phyloP scores from a whole-genome alignment of 495 filamentous ascomycete genomes.

The Podospora comata region DNA sequence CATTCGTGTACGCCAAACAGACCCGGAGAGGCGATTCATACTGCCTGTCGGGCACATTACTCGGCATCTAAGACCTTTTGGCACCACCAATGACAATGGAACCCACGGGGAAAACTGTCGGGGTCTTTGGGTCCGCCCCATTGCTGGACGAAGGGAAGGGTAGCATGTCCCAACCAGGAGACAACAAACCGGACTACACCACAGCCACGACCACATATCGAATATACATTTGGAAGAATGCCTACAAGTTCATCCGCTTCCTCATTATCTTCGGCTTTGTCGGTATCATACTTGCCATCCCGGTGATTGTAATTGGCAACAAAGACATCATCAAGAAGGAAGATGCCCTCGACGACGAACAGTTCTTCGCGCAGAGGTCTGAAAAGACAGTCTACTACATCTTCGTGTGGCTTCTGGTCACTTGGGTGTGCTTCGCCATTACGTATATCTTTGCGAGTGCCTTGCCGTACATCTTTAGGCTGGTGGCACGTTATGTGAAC shows the following conservation, averaged over 20 bases:
- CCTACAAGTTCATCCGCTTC: slow-evolving; percentile 16
- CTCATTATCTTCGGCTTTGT: slow-evolving; percentile 17
- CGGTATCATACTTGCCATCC: slow-evolving; percentile 18
- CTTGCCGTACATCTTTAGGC: slow-evolving; percentile 30
- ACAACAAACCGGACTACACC: background rate
- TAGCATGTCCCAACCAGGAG: background rate
- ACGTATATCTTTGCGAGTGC: slow-evolving; percentile 18
- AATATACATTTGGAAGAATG: slow-evolving; percentile 7
- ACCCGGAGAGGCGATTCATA: too few relatives aligned
- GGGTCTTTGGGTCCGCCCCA: slow-evolving; percentile 8
- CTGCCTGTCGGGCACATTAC: too few relatives aligned
- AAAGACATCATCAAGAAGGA: slow-evolving; percentile 13
- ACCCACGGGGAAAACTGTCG: background rate
- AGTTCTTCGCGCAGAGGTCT: slow-evolving; percentile 12
- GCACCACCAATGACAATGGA: background rate
- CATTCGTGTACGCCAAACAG: too few relatives aligned
- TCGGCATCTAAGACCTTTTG: too few relatives aligned
- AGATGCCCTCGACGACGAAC: background rate
- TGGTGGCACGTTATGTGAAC: slow-evolving; percentile 30
- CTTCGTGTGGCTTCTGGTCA: slow-evolving; percentile 23
- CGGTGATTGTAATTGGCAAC: slow-evolving; percentile 17
- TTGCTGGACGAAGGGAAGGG: slow-evolving; percentile 9
- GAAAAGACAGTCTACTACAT: slow-evolving; percentile 23
- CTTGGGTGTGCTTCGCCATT: slow-evolving; percentile 24
- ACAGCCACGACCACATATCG: slow-evolving; percentile 14